Percentiles rank a stretch among this genome's conserved stretches.
These are phyloP conservation scores for Terfezia boudieri DNA, from an alignment of 495 filamentous ascomycete species.

Conservation along the genomic window DNA sequence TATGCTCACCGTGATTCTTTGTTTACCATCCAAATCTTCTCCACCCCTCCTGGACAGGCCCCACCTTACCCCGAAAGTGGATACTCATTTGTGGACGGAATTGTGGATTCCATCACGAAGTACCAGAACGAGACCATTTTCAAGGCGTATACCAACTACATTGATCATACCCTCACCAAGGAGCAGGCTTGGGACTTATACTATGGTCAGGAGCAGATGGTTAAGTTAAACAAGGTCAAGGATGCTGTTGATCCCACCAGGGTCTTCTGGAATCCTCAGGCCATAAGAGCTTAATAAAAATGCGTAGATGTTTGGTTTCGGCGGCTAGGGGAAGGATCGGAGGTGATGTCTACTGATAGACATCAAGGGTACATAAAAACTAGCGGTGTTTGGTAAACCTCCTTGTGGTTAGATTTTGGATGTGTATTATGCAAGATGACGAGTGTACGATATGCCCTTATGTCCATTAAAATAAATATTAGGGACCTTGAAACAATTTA, in stretches of 20 bases:
- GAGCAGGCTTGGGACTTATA: constrained; percentile 29
- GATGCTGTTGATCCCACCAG: constrained; percentile 29
- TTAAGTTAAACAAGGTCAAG: constrained; percentile 30
- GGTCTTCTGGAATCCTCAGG: constrained; percentile 44
- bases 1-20: constrained; percentile 37
- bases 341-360: too few relatives aligned
- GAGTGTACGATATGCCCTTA: too few relatives aligned
- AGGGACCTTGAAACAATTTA: too few relatives aligned
- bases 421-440: too few relatives aligned
- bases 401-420: too few relatives aligned
- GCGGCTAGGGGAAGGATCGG: too few relatives aligned
- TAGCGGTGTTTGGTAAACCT: too few relatives aligned
- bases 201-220: constrained; percentile 28
- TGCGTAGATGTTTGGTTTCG: not conserved
- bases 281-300: constrained; percentile 18
- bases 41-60: constrained; percentile 13
- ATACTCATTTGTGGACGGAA: constrained; percentile 26
- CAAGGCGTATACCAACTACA: constrained; percentile 47
- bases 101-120: constrained; percentile 14
- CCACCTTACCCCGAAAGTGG: constrained; percentile 21
- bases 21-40: constrained; percentile 36
- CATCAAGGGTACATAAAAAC: too few relatives aligned
- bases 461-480: too few relatives aligned
- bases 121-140: constrained; percentile 22
- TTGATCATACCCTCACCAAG: constrained; percentile 35